Evolutionary conservation across 1,139 yeast genomes (phyloP).

Genomic region (Taphrina communis): DNA sequence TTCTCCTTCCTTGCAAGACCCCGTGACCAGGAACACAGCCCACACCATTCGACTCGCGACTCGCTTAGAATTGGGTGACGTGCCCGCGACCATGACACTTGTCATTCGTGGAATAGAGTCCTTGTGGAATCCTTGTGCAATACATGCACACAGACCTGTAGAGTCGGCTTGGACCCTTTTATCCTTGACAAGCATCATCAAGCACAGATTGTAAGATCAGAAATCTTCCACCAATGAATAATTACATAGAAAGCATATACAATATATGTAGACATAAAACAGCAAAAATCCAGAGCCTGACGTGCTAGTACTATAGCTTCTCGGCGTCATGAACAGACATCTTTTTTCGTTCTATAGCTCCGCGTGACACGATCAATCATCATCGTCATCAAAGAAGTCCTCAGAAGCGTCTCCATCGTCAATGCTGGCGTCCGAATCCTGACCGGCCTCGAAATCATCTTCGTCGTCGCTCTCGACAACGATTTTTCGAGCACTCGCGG

Average conservation of each 20-base stretch:
- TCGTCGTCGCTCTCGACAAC: conserved; percentile 20
- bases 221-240: too few relatives aligned
- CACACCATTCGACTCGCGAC: too few relatives aligned
- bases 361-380: neutral
- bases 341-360: neutral
- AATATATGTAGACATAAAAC: neutral
- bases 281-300: neutral
- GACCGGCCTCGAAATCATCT: conserved; percentile 8
- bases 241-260: neutral
- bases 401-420: conserved; percentile 25
- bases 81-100: too few relatives aligned
- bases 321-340: neutral
- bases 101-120: too few relatives aligned
- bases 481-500: conserved; percentile 27
- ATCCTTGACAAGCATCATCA: too few relatives aligned
- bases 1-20: too few relatives aligned
- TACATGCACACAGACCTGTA: too few relatives aligned
- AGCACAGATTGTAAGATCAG: too few relatives aligned
- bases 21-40: too few relatives aligned
- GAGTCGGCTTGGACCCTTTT: too few relatives aligned
- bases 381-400: conserved; percentile 11
- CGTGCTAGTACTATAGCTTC: neutral
- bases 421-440: conserved; percentile 16
- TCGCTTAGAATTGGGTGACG: too few relatives aligned
- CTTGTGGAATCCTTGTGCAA: too few relatives aligned